Base-by-base conservation (phyloP, 257 asterid genomes). In the Ophiorrhiza pumila region DNA sequence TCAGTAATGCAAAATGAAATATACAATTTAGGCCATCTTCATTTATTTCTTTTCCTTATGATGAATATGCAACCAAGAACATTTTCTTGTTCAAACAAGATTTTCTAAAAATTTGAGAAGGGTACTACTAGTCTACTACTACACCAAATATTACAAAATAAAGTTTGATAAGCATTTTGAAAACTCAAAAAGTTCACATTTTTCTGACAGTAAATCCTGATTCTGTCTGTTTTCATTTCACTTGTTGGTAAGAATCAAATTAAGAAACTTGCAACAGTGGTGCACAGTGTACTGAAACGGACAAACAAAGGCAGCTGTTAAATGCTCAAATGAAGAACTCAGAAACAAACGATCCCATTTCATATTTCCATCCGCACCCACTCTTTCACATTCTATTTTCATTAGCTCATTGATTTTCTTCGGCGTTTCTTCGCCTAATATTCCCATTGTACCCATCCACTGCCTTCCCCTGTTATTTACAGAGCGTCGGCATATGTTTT, bases 401-500 rank as follows among this genome's bases (percentile, higher is more conserved):
- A 4, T 20, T 63, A 18, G 3, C 5, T 42, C 7, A 27, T 64
- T 64, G 50, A 39, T 22, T 64, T n/a, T 39, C 52, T 64, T 64
- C 52, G 69, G 50, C 52, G 69, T 64, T 69, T 69, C 64, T 59
- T 34, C 46, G 13, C 63, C 15, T 25, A 5, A 22, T n/a, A 39
- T 69, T 52, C 64, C 73, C 45, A 35, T 52, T 53, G 37, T 50
- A 1, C 82, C 80, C 69, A 64, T 31, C 60, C 17, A 10, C 41
- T 20, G 0, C 61, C 49, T 64, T 80, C 91, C 78, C 85, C 76
- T 63, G 80, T 55, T 69, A 32, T 76, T 78, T 62, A 81, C 75
- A 58, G 56, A 29, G 78, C 91, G 88, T 85, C 90, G 84, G 90
- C 83, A 76, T n/a, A 65, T 76, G 73, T 34, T 69, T 87, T 87